phyloP scores from a whole-genome alignment of 1,284 basidiomycete species.

The Cystobasidium slooffiae region DNA sequence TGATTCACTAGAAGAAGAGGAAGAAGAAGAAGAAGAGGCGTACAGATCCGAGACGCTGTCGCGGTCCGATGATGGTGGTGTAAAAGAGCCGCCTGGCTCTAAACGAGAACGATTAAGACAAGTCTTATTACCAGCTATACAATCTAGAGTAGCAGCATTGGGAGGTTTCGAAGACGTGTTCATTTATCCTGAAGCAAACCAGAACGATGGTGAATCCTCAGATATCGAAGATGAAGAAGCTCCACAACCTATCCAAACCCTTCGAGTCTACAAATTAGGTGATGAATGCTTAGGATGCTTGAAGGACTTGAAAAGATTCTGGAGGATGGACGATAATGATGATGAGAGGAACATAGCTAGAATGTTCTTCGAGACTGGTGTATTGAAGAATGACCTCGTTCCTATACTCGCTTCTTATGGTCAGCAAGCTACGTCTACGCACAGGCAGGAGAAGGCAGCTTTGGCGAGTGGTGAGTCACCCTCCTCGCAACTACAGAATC shows the following conservation, averaged over 20 bases:
- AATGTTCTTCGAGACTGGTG: constrained; percentile 80
- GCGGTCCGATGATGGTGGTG: constrained; percentile 21
- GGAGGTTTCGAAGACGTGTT: constrained; percentile 34
- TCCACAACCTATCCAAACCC: constrained; percentile 45
- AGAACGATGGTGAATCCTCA: constrained; percentile 8
- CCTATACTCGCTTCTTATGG: constrained; percentile 71
- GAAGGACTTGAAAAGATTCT: constrained; percentile 89
- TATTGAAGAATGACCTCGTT: constrained; percentile 81
- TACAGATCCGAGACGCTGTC: constrained; percentile 33
- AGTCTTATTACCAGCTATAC: constrained; percentile 39
- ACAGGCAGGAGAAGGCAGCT: constrained; percentile 68
- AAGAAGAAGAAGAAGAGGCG: constrained; percentile 3
- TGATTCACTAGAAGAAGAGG: constrained; percentile 22
- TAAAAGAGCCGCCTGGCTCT: constrained; percentile 14
- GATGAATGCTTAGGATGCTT: constrained; percentile 67
- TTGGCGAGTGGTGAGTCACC: constrained; percentile 68
- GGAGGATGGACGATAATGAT: constrained; percentile 92
- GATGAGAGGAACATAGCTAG: constrained; percentile 91
- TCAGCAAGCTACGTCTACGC: constrained; percentile 76
- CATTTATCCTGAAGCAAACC: background rate
- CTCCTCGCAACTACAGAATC: background rate
- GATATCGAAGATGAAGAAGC: constrained; percentile 49
- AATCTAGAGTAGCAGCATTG: constrained; percentile 39
- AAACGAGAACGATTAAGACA: constrained; percentile 34
- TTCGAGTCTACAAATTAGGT: constrained; percentile 52